Evolutionary conservation across 2,329 filamentous ascomycete species (phyloP).

Genomic region (Penicillium concentricum): DNA sequence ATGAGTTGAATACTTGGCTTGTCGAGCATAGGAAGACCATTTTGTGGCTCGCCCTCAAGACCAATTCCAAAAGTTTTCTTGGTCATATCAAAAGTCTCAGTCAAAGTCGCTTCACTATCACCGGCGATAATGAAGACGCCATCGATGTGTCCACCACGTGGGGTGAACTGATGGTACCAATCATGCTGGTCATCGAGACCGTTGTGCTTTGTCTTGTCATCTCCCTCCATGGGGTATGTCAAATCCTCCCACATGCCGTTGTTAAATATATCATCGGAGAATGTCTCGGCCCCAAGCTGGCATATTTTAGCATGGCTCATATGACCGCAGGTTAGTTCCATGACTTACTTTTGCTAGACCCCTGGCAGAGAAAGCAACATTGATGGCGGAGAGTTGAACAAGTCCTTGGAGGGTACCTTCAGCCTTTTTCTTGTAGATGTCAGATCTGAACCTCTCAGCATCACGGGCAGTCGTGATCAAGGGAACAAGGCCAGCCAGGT

Average conservation of each 20-base stretch:
- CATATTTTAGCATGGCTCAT: not conserved
- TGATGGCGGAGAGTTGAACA: not conserved
- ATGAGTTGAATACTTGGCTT: not conserved
- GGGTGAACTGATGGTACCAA: slow-evolving; percentile 5
- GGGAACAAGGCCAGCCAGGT: not conserved
- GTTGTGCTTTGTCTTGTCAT: not conserved
- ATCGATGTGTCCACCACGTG: not conserved
- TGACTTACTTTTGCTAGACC: slow-evolving; percentile 11
- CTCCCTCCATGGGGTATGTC: not conserved
- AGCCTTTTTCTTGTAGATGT: slow-evolving; percentile 1
- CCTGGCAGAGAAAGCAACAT: slow-evolving; percentile 10
- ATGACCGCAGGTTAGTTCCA: too few species aligned
- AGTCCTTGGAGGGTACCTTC: not conserved
- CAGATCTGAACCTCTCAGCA: not conserved
- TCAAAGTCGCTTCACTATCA: not conserved
- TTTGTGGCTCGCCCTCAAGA: not conserved
- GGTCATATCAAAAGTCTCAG: not conserved
- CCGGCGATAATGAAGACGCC: slow-evolving; percentile 7
- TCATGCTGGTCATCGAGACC: slow-evolving; percentile 9
- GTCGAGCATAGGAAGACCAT: not conserved
- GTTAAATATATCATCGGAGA: slow-evolving; percentile 11
- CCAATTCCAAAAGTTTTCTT: not conserved
- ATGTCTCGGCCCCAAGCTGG: not conserved
- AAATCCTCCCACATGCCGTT: slow-evolving; percentile 16
- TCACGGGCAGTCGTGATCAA: slow-evolving; percentile 1